A percentile compares a stretch with the other conserved stretches of the same genome.
phyloP scores from a whole-genome alignment of 306 rosid genomes.

The Medicago ruthenica region DNA sequence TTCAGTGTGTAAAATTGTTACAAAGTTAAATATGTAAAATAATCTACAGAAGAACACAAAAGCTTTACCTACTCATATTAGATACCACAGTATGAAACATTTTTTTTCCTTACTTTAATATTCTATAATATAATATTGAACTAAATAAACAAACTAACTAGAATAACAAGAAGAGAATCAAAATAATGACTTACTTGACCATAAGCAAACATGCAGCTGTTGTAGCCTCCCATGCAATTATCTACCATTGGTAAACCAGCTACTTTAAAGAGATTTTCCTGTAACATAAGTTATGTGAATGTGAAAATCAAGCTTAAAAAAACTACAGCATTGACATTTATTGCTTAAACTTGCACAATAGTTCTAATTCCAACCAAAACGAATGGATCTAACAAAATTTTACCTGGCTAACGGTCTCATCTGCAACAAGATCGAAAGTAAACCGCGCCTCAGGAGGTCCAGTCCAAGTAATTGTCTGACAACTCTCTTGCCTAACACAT shows the following conservation, averaged over 20 bases:
- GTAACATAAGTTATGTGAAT: conserved; percentile 38
- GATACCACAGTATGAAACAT: not conserved
- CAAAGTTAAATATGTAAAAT: not conserved
- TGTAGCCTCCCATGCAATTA: conserved; percentile 94
- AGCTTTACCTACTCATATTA: not conserved
- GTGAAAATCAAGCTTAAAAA: conserved; percentile 36
- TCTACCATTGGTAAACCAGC: conserved; percentile 98
- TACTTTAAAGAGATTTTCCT: conserved; percentile 91
- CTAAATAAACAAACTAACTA: conserved; percentile 8
- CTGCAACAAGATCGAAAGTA: conserved; percentile 95
- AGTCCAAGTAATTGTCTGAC: conserved; percentile 80
- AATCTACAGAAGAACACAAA: conserved; percentile 8
- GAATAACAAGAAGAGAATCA: conserved; percentile 32
- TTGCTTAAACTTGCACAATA: not conserved
- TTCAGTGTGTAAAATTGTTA: conserved; percentile 1
- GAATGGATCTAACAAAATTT: conserved; percentile 20
- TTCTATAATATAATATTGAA: not conserved
- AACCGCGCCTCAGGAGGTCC: conserved; percentile 95
- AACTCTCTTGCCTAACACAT: conserved; percentile 85
- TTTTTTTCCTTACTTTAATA: not conserved
- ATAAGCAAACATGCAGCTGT: conserved; percentile 99
- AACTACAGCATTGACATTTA: not conserved
- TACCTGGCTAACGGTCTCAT: conserved; percentile 95
- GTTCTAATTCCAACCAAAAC: not conserved
- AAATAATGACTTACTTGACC: conserved; percentile 80